phyloP scores from a whole-genome alignment of 495 filamentous ascomycete species.

The Durotheca rogersii region DNA sequence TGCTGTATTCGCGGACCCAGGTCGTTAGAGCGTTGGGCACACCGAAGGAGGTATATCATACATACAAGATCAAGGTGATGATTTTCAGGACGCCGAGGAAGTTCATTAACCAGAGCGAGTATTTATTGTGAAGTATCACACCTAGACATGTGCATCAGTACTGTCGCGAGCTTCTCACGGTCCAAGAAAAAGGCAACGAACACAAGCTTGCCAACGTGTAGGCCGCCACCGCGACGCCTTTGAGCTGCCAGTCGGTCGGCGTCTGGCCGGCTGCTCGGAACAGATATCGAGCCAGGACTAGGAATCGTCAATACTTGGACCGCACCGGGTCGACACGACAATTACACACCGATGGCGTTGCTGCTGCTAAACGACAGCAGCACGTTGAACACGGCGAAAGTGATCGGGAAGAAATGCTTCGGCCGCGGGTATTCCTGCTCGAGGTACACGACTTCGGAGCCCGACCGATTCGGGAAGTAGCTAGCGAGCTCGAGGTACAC shows the following conservation, averaged over 20 bases:
- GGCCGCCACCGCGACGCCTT: constrained; percentile 61
- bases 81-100: constrained; percentile 58
- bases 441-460: constrained; percentile 64
- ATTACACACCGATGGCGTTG: constrained; percentile 56
- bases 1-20: constrained; percentile 19
- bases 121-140: constrained; percentile 55
- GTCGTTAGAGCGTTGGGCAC: too few species aligned
- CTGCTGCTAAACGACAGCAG: constrained; percentile 62
- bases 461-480: constrained; percentile 65
- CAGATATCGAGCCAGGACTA: constrained; percentile 57
- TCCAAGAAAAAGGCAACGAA: constrained; percentile 21
- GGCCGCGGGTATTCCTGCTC: constrained; percentile 66
- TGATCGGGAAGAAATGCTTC: constrained; percentile 59
- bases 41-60: not conserved
- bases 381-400: constrained; percentile 61
- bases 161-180: not conserved
- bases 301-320: not conserved
- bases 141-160: constrained; percentile 32
- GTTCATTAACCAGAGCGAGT: constrained; percentile 57
- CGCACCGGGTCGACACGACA: not conserved
- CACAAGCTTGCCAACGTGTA: constrained; percentile 57
- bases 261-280: constrained; percentile 50
- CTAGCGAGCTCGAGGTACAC: constrained; percentile 62
- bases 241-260: constrained; percentile 58
- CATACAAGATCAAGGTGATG: constrained; percentile 53